Evolutionary conservation across 495 filamentous ascomycete genomes (phyloP).

Genomic region (Neurospora sp.): DNA sequence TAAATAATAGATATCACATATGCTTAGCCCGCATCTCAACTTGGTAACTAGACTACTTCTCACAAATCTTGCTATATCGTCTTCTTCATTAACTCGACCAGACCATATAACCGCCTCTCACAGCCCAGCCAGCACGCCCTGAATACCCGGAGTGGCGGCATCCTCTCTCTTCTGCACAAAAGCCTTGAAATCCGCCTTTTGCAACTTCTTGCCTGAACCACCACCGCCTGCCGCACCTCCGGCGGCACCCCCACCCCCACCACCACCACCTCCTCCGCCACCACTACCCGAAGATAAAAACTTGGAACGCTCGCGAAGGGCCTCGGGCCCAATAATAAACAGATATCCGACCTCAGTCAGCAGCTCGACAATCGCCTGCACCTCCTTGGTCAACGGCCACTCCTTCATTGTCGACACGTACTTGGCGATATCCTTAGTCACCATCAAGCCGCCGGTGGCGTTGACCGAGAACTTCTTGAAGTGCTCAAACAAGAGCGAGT

Average conservation of each 20-base stretch:
- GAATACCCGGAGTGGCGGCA: slow-evolving; percentile 66
- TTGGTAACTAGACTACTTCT: neutral
- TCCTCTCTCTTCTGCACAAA: slow-evolving; percentile 80
- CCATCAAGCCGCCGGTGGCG: slow-evolving; percentile 85
- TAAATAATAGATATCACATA: neutral
- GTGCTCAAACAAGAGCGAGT: slow-evolving; percentile 73
- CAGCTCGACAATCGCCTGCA: slow-evolving; percentile 66
- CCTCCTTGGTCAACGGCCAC: slow-evolving; percentile 65
- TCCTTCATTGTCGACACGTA: slow-evolving; percentile 70
- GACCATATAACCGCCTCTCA: slow-evolving; percentile 9
- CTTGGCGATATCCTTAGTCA: slow-evolving; percentile 88
- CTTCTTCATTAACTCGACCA: neutral
- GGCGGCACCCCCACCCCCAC: neutral
- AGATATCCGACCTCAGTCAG: slow-evolving; percentile 90
- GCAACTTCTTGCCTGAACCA: slow-evolving; percentile 37
- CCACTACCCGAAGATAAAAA: slow-evolving; percentile 39
- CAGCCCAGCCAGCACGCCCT: slow-evolving; percentile 56
- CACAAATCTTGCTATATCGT: neutral
- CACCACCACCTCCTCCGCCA: neutral
- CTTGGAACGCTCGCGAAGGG: slow-evolving; percentile 60
- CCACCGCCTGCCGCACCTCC: slow-evolving; percentile 21
- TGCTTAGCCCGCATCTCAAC: neutral
- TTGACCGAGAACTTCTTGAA: slow-evolving; percentile 89
- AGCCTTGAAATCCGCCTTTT: slow-evolving; percentile 66
- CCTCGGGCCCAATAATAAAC: slow-evolving; percentile 90